Conservation (phyloP, 2,329 filamentous ascomycete species). For the Aspergillus persii region DNA sequence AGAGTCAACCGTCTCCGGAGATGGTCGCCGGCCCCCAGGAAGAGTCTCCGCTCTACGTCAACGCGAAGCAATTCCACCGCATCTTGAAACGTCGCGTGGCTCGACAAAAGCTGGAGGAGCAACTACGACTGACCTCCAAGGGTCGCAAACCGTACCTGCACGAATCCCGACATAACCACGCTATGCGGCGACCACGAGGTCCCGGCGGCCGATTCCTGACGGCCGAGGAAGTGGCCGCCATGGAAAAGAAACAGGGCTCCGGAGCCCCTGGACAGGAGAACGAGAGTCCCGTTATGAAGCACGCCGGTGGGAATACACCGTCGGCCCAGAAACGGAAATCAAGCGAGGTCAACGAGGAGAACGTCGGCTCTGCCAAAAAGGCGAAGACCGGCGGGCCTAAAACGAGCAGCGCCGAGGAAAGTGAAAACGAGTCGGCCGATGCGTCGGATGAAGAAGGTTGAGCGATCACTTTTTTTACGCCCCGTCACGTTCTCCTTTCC, state of each 20-base stretch:
- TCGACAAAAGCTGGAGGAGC: slow-evolving; percentile 89
- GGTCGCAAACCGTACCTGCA: slow-evolving; percentile 95
- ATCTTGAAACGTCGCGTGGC: slow-evolving; percentile 93
- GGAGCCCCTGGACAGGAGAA: slow-evolving; percentile 35
- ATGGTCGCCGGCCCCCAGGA: slow-evolving; percentile 70
- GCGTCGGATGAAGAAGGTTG: slow-evolving; percentile 52
- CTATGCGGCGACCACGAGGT: slow-evolving; percentile 90
- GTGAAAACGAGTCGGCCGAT: slow-evolving; percentile 49
- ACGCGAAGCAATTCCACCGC: slow-evolving; percentile 97
- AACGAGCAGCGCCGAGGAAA: slow-evolving; percentile 51
- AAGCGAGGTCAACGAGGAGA: slow-evolving; percentile 45
- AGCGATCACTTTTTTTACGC: slow-evolving; percentile 7
- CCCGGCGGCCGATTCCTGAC: slow-evolving; percentile 95
- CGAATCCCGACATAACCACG: slow-evolving; percentile 96
- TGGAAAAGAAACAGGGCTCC: slow-evolving; percentile 64
- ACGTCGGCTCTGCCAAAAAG: slow-evolving; percentile 47
- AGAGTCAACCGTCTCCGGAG: slow-evolving; percentile 75
- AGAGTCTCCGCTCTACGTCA: slow-evolving; percentile 94
- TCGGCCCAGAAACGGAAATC: slow-evolving; percentile 53
- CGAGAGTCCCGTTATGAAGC: slow-evolving; percentile 28
- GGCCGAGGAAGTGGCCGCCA: slow-evolving; percentile 88
- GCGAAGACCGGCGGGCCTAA: slow-evolving; percentile 43
- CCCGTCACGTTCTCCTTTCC: not conserved
- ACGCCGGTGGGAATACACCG: slow-evolving; percentile 32
- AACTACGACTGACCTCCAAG: slow-evolving; percentile 86